These are phyloP conservation scores for Coccomyxa sp. DNA, from an alignment of 139 green algal genomes.

Conservation along the genomic window DNA sequence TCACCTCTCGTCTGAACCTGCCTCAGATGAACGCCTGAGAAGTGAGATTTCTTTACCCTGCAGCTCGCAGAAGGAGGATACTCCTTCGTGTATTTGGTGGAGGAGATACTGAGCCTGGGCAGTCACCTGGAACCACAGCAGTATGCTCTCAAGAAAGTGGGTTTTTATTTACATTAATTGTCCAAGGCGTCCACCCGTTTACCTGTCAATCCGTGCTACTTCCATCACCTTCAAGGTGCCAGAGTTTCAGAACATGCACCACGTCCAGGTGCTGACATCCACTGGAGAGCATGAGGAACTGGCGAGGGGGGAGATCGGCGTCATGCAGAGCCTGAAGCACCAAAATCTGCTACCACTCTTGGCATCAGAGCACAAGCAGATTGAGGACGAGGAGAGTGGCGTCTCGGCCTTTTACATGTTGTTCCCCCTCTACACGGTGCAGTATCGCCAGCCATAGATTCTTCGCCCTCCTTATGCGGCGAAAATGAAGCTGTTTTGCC, in stretches of 20 bases:
- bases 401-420: slow-evolving; percentile 43
- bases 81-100: slow-evolving; percentile 69
- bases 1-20: too few species aligned
- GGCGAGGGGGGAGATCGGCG: slow-evolving; percentile 40
- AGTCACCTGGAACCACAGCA: neutral
- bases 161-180: neutral
- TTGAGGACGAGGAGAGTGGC: slow-evolving; percentile 2
- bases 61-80: slow-evolving; percentile 77
- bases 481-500: neutral
- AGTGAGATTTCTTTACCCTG: neutral
- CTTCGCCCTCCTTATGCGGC: too few species aligned
- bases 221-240: neutral
- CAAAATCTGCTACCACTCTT: slow-evolving; percentile 63
- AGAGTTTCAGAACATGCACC: neutral
- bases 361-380: neutral
- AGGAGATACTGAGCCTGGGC: slow-evolving; percentile 26
- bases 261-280: slow-evolving; percentile 38
- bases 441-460: neutral
- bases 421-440: slow-evolving; percentile 42
- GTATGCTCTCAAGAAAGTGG: slow-evolving; percentile 50
- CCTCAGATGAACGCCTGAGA: too few species aligned
- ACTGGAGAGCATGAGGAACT: slow-evolving; percentile 33
- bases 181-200: neutral
- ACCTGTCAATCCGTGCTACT: too few species aligned
- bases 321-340: slow-evolving; percentile 48